These are phyloP conservation scores for Talaromyces funiculosus DNA, from an alignment of 2,329 filamentous ascomycete species.

Conservation along the genomic window DNA sequence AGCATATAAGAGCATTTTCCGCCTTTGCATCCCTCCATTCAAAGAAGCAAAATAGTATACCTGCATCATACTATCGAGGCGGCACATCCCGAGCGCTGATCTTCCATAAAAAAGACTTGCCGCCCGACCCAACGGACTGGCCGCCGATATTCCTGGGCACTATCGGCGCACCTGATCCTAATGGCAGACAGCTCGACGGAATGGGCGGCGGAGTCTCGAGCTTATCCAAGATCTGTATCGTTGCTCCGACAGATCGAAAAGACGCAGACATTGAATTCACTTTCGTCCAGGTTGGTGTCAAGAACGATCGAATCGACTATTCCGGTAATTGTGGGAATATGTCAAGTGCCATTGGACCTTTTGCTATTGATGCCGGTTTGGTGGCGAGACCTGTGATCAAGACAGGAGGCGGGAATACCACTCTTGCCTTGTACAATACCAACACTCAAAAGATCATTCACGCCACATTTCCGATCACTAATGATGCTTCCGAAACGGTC, in stretches of 20 bases:
- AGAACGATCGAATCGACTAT: slow-evolving; percentile 56
- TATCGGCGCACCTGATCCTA: slow-evolving; percentile 61
- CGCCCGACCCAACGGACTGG: slow-evolving; percentile 44
- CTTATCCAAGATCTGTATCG: slow-evolving; percentile 65
- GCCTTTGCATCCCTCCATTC: neutral
- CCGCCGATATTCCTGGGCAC: slow-evolving; percentile 51
- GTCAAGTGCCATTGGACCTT: slow-evolving; percentile 61
- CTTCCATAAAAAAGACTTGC: slow-evolving; percentile 51
- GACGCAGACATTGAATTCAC: slow-evolving; percentile 63
- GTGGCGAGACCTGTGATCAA: slow-evolving; percentile 32
- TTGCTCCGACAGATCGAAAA: slow-evolving; percentile 46
- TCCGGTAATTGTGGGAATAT: slow-evolving; percentile 74
- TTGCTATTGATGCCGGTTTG: slow-evolving; percentile 53
- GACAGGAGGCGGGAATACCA: slow-evolving; percentile 33
- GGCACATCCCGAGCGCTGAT: slow-evolving; percentile 66
- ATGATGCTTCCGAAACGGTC: slow-evolving; percentile 39
- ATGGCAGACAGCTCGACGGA: slow-evolving; percentile 66
- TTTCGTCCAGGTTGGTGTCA: slow-evolving; percentile 64
- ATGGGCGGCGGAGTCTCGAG: slow-evolving; percentile 65
- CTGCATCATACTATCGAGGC: slow-evolving; percentile 59
- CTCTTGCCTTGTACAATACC: slow-evolving; percentile 62
- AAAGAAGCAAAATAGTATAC: slow-evolving; percentile 31
- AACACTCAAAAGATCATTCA: slow-evolving; percentile 63
- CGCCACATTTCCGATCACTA: slow-evolving; percentile 50
- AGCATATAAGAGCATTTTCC: neutral